Base-by-base conservation (phyloP, 768 basidiomycete species). In the Suillus occidentalis region DNA sequence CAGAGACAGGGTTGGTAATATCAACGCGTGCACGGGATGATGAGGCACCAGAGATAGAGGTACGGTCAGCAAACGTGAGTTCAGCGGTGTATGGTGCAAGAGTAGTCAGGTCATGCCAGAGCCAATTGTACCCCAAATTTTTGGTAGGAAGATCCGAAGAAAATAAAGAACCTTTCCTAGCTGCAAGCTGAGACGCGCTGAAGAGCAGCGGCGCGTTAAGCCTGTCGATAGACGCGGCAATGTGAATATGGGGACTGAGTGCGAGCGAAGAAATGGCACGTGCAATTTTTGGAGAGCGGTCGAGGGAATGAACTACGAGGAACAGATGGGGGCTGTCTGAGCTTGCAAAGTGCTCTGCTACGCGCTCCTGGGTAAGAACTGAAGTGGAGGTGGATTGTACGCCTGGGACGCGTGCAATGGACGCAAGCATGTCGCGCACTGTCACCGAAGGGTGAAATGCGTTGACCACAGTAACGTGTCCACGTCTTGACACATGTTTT, bases 51-150 rank as follows among this genome's bases (percentile, higher is more conserved):
- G 83, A 76, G 61, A 90, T 78, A 43, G 86, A 87, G 4, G 86
- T 83, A n/a, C 83, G 85, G 71, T 91, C 88, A 25, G 85, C 85
- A 60, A 81, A 86, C 0, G 85, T 81, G 45, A 92, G 83, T 73
- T 98, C 95, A 66, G 84, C 82, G 73, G 92, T 88, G 80, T 96
- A 97, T 2, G 92, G 81, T 18, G 78, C 80, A 68, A 95, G 89
- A 2, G 97, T 97, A 4, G 95, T 94, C 28, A 94, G 76, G 76
- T 97, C 94, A 76, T 98, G 94, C 87, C 93, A 94, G 18, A 95
- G 79, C 88, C 92, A 94, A 1, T 86, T 77, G 72, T 86, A 90
- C 10, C 89, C 89, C 13, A 53, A 34, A 37, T 64, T 57, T 45
- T 60, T 63, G 68, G 62, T 20, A 66, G 66, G 53, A 55, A 56